Evolutionary conservation across 352 stramenopile species (phyloP).

Genomic region (Globisporangium spiculum): DNA sequence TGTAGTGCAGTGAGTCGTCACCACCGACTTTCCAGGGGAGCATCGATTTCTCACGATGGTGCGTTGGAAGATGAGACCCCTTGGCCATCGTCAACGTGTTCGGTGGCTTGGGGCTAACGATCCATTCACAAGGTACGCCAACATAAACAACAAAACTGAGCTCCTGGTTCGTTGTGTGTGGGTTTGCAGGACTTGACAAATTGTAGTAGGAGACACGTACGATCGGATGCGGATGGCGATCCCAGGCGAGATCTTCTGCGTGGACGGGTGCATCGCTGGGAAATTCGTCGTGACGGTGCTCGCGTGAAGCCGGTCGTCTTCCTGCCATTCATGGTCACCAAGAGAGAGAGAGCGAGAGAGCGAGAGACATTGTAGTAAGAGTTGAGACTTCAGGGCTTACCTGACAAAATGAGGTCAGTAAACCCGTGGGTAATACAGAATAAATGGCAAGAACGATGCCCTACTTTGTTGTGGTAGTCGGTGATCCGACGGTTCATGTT

Average conservation of each 20-base stretch:
- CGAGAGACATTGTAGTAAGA: no score
- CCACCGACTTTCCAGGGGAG: slow-evolving; percentile 33
- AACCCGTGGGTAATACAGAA: neutral
- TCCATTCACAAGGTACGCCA: neutral
- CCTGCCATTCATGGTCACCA: slow-evolving; percentile 23
- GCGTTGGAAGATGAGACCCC: slow-evolving; percentile 21
- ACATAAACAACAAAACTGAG: neutral
- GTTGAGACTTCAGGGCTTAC: neutral
- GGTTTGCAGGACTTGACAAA: neutral
- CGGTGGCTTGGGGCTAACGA: slow-evolving; percentile 48
- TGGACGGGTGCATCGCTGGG: slow-evolving; percentile 75
- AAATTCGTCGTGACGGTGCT: slow-evolving; percentile 73
- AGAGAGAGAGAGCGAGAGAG: neutral
- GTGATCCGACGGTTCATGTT: slow-evolving; percentile 83
- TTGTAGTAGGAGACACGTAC: slow-evolving; percentile 25
- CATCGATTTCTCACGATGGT: slow-evolving; percentile 6
- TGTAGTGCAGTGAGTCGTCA: slow-evolving; percentile 34
- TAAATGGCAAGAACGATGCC: neutral
- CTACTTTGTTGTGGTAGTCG: slow-evolving; percentile 71
- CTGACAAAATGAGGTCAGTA: neutral
- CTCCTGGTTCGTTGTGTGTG: neutral
- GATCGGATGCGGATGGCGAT: slow-evolving; percentile 67
- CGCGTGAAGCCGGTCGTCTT: slow-evolving; percentile 59
- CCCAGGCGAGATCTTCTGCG: slow-evolving; percentile 58
- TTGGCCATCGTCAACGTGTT: slow-evolving; percentile 49